Conservation (phyloP, 305 asterid species). For the Ruellia speciosa region DNA sequence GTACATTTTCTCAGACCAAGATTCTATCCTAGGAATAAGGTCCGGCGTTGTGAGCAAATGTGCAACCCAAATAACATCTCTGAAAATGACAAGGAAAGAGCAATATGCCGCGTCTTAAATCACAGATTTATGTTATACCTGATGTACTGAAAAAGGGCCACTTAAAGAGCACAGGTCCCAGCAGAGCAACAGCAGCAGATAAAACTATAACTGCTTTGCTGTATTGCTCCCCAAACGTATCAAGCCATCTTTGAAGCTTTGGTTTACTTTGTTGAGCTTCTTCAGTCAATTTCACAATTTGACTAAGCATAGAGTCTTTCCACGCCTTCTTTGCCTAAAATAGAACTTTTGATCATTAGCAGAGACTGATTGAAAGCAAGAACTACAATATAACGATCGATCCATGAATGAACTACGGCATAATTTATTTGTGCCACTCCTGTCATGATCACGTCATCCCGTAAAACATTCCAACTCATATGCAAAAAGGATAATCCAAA, state of each 20-base stretch:
- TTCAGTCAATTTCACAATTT: slow-evolving; percentile 90
- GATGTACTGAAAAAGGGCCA: slow-evolving; percentile 90
- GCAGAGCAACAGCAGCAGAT: slow-evolving; percentile 63
- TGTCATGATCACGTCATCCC: too few species aligned
- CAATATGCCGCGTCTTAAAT: background rate
- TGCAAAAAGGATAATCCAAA: background rate
- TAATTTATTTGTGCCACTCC: too few species aligned
- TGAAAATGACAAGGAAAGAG: background rate
- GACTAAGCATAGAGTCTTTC: slow-evolving; percentile 90
- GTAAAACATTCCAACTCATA: too few species aligned
- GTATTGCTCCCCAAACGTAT: slow-evolving; percentile 85
- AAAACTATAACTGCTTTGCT: slow-evolving; percentile 76
- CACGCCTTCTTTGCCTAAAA: slow-evolving; percentile 84
- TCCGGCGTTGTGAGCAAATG: too few species aligned
- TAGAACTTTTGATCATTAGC: slow-evolving; percentile 20
- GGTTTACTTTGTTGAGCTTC: slow-evolving; percentile 98
- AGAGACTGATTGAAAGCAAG: background rate
- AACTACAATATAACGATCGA: background rate
- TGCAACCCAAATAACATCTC: background rate
- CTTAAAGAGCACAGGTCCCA: slow-evolving; percentile 88
- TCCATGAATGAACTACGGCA: too few species aligned
- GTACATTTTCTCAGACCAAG: background rate
- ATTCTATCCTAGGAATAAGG: too few species aligned
- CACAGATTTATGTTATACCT: slow-evolving; percentile 38
- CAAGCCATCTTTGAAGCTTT: slow-evolving; percentile 95